Percentiles rank a stretch among this genome's conserved stretches.
phyloP scores from a whole-genome alignment of 345 rosid species.

The Aegle marmelos region DNA sequence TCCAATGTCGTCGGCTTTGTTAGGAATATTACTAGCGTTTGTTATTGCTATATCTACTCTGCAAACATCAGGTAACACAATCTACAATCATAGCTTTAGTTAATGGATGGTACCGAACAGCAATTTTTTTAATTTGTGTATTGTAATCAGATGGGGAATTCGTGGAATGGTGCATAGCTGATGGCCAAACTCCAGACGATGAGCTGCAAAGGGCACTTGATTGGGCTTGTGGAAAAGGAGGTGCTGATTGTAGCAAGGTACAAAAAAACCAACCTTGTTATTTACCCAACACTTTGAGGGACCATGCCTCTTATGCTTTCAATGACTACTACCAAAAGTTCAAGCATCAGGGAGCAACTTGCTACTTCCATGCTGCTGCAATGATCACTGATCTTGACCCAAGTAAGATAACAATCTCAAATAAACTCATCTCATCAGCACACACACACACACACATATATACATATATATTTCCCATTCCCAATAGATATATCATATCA shows the following conservation, averaged over 20 bases:
- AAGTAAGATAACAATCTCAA: conserved; percentile 28
- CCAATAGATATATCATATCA: too few relatives aligned
- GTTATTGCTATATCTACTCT: conserved; percentile 9
- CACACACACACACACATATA: too few relatives aligned
- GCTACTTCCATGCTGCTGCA: conserved; percentile 61
- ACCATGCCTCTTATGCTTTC: conserved; percentile 65
- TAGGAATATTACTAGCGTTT: conserved; percentile 16
- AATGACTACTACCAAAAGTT: conserved; percentile 60
- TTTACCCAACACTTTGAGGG: conserved; percentile 39
- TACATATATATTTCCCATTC: too few relatives aligned
- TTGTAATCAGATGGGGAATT: conserved; percentile 31
- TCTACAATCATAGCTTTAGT: neutral
- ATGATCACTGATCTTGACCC: conserved; percentile 60
- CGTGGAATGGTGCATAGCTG: conserved; percentile 72
- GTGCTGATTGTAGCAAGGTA: conserved; percentile 50
- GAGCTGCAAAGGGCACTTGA: conserved; percentile 52
- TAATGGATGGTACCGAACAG: neutral
- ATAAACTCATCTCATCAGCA: neutral
- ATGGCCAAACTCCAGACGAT: conserved; percentile 52
- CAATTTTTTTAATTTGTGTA: neutral
- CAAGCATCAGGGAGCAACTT: conserved; percentile 55
- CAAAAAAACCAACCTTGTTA: conserved; percentile 43
- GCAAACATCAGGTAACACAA: conserved; percentile 28
- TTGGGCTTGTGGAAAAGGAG: conserved; percentile 66
- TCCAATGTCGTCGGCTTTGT: conserved; percentile 22